Conservation (phyloP, 768 basidiomycete genomes). For the Naganishia vishniacii region DNA sequence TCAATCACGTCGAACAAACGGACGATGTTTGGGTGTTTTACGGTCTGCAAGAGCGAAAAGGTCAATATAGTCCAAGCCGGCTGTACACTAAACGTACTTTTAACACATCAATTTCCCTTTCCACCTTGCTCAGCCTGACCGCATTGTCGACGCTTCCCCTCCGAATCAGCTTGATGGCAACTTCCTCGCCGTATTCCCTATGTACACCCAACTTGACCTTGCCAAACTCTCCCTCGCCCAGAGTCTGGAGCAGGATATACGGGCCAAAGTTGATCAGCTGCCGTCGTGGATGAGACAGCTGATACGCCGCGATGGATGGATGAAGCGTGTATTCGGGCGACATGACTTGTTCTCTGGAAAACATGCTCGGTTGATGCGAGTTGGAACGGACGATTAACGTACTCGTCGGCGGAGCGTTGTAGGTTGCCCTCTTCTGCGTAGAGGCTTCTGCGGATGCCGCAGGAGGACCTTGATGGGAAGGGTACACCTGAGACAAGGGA, state of each 20-base stretch:
- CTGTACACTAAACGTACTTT: too few species aligned
- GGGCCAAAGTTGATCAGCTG: slow-evolving; percentile 67
- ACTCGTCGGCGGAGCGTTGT: slow-evolving; percentile 5
- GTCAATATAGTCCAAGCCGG: too few species aligned
- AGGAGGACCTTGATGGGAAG: background rate
- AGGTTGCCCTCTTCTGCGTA: slow-evolving; percentile 21
- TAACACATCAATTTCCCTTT: slow-evolving; percentile 94
- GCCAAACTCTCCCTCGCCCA: slow-evolving; percentile 97
- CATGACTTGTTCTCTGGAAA: slow-evolving; percentile 6
- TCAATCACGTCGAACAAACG: slow-evolving; percentile 97
- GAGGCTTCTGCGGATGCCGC: background rate
- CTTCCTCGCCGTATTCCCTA: slow-evolving; percentile 87
- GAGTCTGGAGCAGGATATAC: slow-evolving; percentile 87
- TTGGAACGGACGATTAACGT: background rate
- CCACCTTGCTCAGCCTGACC: slow-evolving; percentile 84
- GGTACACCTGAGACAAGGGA: background rate
- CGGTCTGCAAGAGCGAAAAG: too few species aligned
- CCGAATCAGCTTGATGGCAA: slow-evolving; percentile 95
- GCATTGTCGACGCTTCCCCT: slow-evolving; percentile 80
- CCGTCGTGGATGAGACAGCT: slow-evolving; percentile 45
- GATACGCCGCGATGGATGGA: slow-evolving; percentile 48
- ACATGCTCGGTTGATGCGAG: slow-evolving; percentile 6
- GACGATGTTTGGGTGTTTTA: slow-evolving; percentile 98
- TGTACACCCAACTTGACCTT: slow-evolving; percentile 98
- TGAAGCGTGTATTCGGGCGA: slow-evolving; percentile 45